Base-by-base conservation (phyloP, 495 filamentous ascomycete species). In the Coniosporium apollinis region DNA sequence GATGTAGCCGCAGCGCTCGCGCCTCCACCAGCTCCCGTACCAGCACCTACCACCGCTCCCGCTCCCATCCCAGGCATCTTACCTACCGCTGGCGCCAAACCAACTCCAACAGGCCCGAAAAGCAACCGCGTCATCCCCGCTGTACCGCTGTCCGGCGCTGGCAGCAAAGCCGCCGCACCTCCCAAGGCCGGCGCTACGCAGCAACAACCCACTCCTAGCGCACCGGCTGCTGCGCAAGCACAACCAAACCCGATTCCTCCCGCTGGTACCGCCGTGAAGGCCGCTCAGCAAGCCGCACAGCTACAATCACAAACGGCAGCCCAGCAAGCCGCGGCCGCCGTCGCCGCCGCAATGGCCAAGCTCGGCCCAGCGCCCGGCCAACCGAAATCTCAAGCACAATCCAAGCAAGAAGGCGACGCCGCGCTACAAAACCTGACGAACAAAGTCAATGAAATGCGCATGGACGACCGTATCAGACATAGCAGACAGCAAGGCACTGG, bases 261-360 rank as follows among this genome's bases (percentile, higher is more conserved):
- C n/a, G n/a, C n/a, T n/a, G n/a, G n/a, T n/a, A n/a, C n/a, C n/a
- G n/a, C n/a, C n/a, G n/a, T n/a, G n/a, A n/a, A n/a, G n/a, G n/a
- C n/a, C n/a, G n/a, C n/a, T n/a, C n/a, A n/a, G n/a, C n/a, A n/a
- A n/a, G n/a, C n/a, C n/a, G n/a, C n/a, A 56, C 47, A 32, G 45
- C 55, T 25, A 33, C 48, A 36, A 33, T 58, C 70, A 35, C 70
- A 70, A 33, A 79, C 85, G 53, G 82, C 83, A 2, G 87, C 82
- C 4, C 74, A 79, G 46, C 79, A 78, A 25, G 85, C 85, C 5
- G 79, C 74, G 26, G 81, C 79, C 30, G 85, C 84, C 19, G 86
- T 93, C 33, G 84, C 83, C 24, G 77, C 76, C 5, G 84, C 84
- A 2, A 91, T 92, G 83, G 82, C 82, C 9, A 83, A 87, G 46